phyloP scores from a whole-genome alignment of 2,329 filamentous ascomycete species.

The Penicillium sp. region DNA sequence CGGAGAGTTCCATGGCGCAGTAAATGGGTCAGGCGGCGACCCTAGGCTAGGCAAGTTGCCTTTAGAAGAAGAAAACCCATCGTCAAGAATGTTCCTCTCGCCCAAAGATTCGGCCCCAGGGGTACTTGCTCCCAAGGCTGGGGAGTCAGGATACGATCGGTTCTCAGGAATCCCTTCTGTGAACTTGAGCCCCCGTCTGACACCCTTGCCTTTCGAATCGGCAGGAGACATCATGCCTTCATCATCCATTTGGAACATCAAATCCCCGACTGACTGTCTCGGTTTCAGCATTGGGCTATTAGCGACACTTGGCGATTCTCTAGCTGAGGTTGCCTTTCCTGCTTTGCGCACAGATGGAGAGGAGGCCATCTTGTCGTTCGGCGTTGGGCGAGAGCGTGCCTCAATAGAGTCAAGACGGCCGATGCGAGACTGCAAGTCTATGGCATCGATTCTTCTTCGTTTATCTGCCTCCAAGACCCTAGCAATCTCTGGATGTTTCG shows the following conservation, averaged over 20 bases:
- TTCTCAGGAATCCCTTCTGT: slow-evolving; percentile 17
- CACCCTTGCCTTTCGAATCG: slow-evolving; percentile 34
- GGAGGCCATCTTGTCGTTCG: slow-evolving; percentile 62
- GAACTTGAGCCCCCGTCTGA: slow-evolving; percentile 23
- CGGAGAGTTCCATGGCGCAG: slow-evolving; percentile 56
- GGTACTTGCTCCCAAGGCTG: slow-evolving; percentile 29
- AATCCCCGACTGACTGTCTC: slow-evolving; percentile 69
- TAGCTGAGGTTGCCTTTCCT: slow-evolving; percentile 43
- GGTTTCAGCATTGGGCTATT: slow-evolving; percentile 69
- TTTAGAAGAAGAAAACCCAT: slow-evolving; percentile 30
- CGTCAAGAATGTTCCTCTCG: slow-evolving; percentile 30
- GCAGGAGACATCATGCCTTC: slow-evolving; percentile 49
- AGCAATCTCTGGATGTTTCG: slow-evolving; percentile 49
- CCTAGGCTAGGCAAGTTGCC: slow-evolving; percentile 21
- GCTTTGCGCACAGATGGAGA: slow-evolving; percentile 48
- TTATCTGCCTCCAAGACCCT: slow-evolving; percentile 44
- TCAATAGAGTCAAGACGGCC: slow-evolving; percentile 69
- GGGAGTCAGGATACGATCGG: slow-evolving; percentile 26
- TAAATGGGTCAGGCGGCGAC: slow-evolving; percentile 31
- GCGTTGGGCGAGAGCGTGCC: slow-evolving; percentile 61
- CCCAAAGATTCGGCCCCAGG: slow-evolving; percentile 29
- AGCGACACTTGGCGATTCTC: slow-evolving; percentile 46
- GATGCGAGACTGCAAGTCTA: slow-evolving; percentile 67
- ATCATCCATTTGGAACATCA: slow-evolving; percentile 96
- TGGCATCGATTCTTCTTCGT: slow-evolving; percentile 71